Conservation (phyloP, 116 monocot genomes). For the Dioscorea cayenensis region DNA sequence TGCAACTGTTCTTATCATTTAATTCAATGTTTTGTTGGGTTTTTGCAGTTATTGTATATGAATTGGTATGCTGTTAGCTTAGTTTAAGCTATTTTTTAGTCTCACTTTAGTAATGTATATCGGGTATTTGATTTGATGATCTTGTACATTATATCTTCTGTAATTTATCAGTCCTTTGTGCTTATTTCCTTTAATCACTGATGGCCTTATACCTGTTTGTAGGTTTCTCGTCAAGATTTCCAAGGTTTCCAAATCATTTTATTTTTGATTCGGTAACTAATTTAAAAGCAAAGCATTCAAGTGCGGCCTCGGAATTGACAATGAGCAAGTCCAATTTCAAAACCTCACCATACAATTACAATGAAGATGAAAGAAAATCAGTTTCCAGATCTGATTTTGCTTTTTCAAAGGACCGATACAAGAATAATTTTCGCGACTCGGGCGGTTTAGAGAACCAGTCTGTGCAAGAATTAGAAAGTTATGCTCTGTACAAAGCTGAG, state of each 20-base stretch:
- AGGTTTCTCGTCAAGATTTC: neutral
- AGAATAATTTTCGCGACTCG: conserved; percentile 40
- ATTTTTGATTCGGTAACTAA: too few relatives aligned
- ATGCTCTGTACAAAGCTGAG: conserved; percentile 50
- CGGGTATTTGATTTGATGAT: too few relatives aligned
- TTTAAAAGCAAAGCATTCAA: conserved; percentile 6
- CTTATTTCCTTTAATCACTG: too few relatives aligned
- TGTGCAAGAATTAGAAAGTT: conserved; percentile 49
- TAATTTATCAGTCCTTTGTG: too few relatives aligned
- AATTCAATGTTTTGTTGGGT: too few relatives aligned
- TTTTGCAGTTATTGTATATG: too few relatives aligned
- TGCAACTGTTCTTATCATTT: too few relatives aligned
- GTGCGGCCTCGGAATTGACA: conserved; percentile 22
- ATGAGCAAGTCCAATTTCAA: conserved; percentile 4
- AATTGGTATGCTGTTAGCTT: too few relatives aligned
- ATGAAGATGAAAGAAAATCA: conserved; percentile 10
- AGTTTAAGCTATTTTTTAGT: too few relatives aligned
- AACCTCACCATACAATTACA: neutral
- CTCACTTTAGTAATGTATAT: too few relatives aligned
- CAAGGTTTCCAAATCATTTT: neutral
- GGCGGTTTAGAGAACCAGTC: conserved; percentile 43
- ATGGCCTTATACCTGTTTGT: neutral
- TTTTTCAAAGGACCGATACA: conserved; percentile 13
- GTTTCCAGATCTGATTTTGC: conserved; percentile 8
- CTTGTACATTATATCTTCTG: too few relatives aligned